Percentiles rank a stretch among this genome's conserved stretches.
Conservation (phyloP, 129 eudicot genomes). For the Tagetes erecta region DNA sequence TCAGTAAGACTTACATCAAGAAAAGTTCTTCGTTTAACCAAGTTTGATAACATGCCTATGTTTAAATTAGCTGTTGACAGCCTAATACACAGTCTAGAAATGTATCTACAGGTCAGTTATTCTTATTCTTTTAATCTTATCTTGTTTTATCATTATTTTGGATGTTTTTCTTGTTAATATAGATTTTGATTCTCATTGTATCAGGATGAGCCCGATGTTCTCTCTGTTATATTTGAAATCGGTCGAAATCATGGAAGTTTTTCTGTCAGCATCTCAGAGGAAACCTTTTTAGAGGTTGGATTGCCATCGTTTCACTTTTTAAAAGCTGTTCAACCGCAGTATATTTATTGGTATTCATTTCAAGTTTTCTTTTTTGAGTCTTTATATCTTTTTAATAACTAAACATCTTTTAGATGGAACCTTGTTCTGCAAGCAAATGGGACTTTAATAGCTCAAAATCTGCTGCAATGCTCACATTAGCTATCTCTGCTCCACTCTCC, state of each 20-base stretch:
- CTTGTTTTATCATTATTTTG: background rate
- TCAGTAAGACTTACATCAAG: slow-evolving; percentile 68
- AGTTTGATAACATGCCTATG: slow-evolving; percentile 43
- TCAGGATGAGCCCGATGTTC: slow-evolving; percentile 78
- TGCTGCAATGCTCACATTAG: slow-evolving; percentile 61
- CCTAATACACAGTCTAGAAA: slow-evolving; percentile 56
- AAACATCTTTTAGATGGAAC: slow-evolving; percentile 57
- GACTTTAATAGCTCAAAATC: slow-evolving; percentile 46
- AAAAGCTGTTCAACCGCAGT: background rate
- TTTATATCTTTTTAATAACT: slow-evolving; percentile 2
- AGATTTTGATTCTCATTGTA: slow-evolving; percentile 19
- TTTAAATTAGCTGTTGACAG: slow-evolving; percentile 49
- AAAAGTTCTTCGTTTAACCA: slow-evolving; percentile 53
- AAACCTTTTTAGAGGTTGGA: slow-evolving; percentile 52
- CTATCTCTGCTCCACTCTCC: slow-evolving; percentile 76
- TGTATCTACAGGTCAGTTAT: slow-evolving; percentile 63
- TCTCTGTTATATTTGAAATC: slow-evolving; percentile 46
- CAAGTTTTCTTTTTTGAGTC: background rate
- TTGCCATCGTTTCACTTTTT: background rate
- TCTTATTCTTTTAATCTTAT: background rate
- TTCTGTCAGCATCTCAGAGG: slow-evolving; percentile 52
- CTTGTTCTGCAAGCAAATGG: slow-evolving; percentile 50
- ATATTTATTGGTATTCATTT: background rate
- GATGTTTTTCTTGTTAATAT: background rate
- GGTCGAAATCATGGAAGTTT: slow-evolving; percentile 60